phyloP scores from a whole-genome alignment of 331 rosid genomes.

The Rosa hybrid region DNA sequence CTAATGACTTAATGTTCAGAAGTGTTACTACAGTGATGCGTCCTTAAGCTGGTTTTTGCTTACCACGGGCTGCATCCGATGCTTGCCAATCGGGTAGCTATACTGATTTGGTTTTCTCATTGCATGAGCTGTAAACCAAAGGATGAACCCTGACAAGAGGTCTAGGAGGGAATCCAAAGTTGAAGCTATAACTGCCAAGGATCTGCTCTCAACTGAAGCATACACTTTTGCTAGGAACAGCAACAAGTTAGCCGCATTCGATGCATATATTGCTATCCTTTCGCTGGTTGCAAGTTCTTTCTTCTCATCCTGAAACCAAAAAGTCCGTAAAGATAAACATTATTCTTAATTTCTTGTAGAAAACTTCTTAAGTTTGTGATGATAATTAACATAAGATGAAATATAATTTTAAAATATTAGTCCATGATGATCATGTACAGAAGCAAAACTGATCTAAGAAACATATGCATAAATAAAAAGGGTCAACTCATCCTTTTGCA shows the following conservation, averaged over 20 bases:
- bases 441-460: neutral
- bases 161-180: conserved; percentile 92
- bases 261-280: conserved; percentile 65
- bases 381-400: neutral
- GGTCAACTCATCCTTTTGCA: neutral
- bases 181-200: conserved; percentile 94
- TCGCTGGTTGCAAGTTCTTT: conserved; percentile 53
- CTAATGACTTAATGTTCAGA: neutral
- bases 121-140: conserved; percentile 81
- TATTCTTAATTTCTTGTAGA: neutral
- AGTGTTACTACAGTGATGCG: neutral
- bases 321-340: neutral
- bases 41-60: neutral
- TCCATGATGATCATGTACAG: neutral
- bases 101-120: conserved; percentile 80
- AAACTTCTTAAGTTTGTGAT: neutral
- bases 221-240: conserved; percentile 74
- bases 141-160: conserved; percentile 85
- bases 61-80: conserved; percentile 96
- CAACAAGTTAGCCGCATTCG: conserved; percentile 72
- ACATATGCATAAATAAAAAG: neutral
- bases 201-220: conserved; percentile 76
- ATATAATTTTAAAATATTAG: neutral
- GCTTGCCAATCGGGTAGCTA: conserved; percentile 82
- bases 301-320: conserved; percentile 54